Percentiles rank a stretch among this genome's conserved stretches.
Evolutionary conservation across 176 grass and related monocot genomes (phyloP).

Genomic region (Zizania latifolia): DNA sequence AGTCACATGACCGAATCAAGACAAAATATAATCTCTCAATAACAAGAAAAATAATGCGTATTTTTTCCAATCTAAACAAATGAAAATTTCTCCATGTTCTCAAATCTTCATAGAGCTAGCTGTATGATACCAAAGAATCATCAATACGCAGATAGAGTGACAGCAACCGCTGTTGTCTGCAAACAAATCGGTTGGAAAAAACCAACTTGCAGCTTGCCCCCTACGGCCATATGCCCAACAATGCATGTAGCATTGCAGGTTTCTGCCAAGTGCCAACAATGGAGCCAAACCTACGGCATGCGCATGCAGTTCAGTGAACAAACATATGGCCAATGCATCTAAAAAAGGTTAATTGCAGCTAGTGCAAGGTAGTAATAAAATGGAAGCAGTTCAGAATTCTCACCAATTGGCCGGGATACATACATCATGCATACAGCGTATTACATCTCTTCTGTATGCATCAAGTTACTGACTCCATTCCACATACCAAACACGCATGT

Average conservation of each 20-base stretch:
- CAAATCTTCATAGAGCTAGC: neutral
- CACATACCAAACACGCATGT: neutral
- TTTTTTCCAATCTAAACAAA: too few species aligned
- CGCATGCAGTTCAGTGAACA: neutral
- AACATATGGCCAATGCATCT: neutral
- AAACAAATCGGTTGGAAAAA: neutral
- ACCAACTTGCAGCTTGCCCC: neutral
- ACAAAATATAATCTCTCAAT: too few species aligned
- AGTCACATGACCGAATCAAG: too few species aligned
- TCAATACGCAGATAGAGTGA: neutral
- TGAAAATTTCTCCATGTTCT: neutral
- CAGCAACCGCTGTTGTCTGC: neutral
- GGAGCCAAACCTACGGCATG: neutral
- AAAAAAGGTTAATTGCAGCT: neutral
- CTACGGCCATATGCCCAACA: neutral
- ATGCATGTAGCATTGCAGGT: too few species aligned
- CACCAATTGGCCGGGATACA: neutral
- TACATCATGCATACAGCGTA: neutral
- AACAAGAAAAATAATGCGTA: too few species aligned
- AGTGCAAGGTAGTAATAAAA: neutral
- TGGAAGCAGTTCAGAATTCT: neutral
- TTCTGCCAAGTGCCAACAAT: neutral
- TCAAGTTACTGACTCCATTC: neutral
- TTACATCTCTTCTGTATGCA: neutral
- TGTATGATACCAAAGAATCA: neutral